Base-by-base conservation (phyloP, 2,329 filamentous ascomycete genomes). In the Pseudogymnoascus sp. region DNA sequence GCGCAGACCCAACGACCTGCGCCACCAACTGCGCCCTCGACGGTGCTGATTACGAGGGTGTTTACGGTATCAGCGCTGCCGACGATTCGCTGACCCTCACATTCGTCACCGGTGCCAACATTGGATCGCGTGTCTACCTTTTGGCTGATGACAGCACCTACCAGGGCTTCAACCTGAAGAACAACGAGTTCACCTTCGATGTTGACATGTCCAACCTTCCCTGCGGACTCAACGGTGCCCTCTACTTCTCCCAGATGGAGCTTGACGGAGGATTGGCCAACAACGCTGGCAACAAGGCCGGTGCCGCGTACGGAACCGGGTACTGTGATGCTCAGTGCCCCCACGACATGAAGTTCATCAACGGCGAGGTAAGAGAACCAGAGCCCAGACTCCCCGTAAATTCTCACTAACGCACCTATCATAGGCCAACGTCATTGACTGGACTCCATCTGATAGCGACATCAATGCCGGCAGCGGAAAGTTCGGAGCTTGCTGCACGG, bases 151-250 rank as follows among this genome's bases (percentile, higher is more conserved):
- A 84, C 50, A 77, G 77, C 68, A 82, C 81, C 65, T 89, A 89
- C 74, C 76, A 87, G 76, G 80, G 82, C 72, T 84, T 88, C 76
- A 79, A 83, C 65, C 78, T 88, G 65, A 78, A 83, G 62, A 83
- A 82, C 74, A 81, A 85, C 71, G 86, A 89, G 74, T 85, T 89
- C 76, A 85, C 84, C 64, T 88, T 89, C 65, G 85, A 88, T 62
- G 86, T 88, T 44, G 86, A 89, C 70, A 82, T 87, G 56, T 87
- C 85, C 50, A 80, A 80, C 68, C 77, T 88, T 14, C 81, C 82
- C 64, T 89, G 87, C 71, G 87, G 87, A 66, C 76, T 89, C 65
- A 89, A 90, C 75, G 86, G 86, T 64, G 86, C 86, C 53, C 76
- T 89, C 44, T 89, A 89, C 76, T 79, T 87, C 44, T 77, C 82